These are phyloP conservation scores for Tolypocladium sp. DNA, from an alignment of 2,329 filamentous ascomycete genomes.

Conservation along the genomic window DNA sequence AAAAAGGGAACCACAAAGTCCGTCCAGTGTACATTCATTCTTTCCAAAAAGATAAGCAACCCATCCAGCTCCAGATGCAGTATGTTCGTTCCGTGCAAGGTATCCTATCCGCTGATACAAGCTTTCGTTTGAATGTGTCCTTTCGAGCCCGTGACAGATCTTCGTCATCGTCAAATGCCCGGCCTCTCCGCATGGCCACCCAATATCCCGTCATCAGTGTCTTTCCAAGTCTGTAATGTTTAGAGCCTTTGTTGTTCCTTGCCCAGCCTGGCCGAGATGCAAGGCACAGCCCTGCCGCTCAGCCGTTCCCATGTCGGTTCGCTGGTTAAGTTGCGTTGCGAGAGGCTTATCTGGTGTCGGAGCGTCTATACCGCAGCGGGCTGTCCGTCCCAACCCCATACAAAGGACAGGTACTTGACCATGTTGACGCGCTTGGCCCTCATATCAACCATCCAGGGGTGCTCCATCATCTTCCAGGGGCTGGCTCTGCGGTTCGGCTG, in stretches of 20 bases:
- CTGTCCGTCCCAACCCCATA: conserved; percentile 90
- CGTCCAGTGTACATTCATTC: neutral
- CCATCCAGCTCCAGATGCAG: neutral
- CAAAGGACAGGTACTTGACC: conserved; percentile 83
- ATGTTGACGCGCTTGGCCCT: conserved; percentile 94
- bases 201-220: neutral
- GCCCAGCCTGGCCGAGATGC: neutral
- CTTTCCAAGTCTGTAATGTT: neutral
- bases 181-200: neutral
- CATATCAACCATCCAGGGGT: conserved; percentile 99
- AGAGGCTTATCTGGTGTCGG: neutral
- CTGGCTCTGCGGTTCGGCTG: conserved; percentile 78
- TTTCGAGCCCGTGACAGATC: neutral
- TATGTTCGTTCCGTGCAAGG: neutral
- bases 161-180: neutral
- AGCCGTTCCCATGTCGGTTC: neutral
- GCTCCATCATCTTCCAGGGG: conserved; percentile 97
- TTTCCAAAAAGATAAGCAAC: neutral
- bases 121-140: neutral
- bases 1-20: neutral
- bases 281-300: neutral
- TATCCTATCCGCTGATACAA: neutral
- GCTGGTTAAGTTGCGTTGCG: neutral
- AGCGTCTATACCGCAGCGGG: neutral
- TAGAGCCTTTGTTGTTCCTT: neutral